Evolutionary conservation across 768 basidiomycete genomes (phyloP), one percentile per base, ranked within the genome.

Genomic region (Mycena pura): DNA sequence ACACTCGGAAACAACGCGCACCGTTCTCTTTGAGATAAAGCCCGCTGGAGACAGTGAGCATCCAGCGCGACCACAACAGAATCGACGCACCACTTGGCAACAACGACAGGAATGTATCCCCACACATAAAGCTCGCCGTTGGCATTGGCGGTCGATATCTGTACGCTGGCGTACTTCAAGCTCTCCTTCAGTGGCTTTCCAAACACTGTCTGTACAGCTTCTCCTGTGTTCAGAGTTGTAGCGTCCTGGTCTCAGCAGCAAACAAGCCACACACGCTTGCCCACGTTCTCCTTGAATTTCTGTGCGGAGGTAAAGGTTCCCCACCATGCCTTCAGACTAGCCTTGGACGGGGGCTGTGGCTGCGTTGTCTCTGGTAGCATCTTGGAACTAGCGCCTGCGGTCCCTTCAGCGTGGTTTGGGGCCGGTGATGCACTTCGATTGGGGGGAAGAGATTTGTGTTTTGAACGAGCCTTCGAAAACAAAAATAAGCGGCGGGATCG

Each of bases 51-150:
- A 13, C 47, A 36, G 19, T 52, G 14, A 38, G 36, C 38, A 6
- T 29, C 19, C 36, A 41, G 40, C 9, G 7, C 14, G 27, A 27
- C 31, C 25, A 43, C 21, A 14, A 40, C 13, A 19, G 34, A 28
- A 59, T 54, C 45, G 19, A 66, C 89, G 69, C 68, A 94, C 93
- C 95, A 98, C 77, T 97, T 98, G 44, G 96, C 96, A 39, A 99
- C 96, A 51, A 98, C 95, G 39, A 98, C 93, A 9, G 96, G 96
- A 47, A 99, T 93, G 72, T 91, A 92, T 1, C 96, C 95, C 91
- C 93, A 96, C 6, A 95, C 90, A 72, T 92, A 93, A 17, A 93
- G 82, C 65, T 92, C 87, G 8, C 94, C 94, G 61, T 86, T 86
- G 11, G 89, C 81, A 59, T 90, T 91, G 6, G 92, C 89, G 14